phyloP scores from a whole-genome alignment of 345 rosid species.

The Lumnitzera racemosa region DNA sequence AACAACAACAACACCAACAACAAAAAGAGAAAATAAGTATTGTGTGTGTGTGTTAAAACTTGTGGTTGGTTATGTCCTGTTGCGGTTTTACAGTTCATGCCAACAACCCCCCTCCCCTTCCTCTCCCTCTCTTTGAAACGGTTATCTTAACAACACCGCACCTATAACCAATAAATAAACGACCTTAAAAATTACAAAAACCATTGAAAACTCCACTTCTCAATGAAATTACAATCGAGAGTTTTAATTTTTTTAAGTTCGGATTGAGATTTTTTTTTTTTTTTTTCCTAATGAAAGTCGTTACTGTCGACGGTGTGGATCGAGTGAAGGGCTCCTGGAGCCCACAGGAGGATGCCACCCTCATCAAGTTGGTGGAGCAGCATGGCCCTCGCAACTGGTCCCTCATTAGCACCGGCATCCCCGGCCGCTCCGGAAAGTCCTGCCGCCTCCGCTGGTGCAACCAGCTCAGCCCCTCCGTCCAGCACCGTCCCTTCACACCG shows the following conservation, averaged over 20 bases:
- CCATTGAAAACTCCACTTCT: not conserved
- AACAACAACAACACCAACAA: not conserved
- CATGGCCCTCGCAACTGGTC: conserved; percentile 73
- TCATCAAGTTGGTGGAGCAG: conserved; percentile 36
- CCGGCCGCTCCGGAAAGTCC: conserved; percentile 63
- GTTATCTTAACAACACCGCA: conserved; percentile 8
- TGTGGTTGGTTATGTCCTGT: conserved; percentile 16
- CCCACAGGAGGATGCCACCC: conserved; percentile 46
- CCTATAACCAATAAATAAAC: not conserved
- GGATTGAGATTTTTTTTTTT: not conserved
- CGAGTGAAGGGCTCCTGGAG: conserved; percentile 59
- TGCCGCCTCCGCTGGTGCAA: conserved; percentile 69
- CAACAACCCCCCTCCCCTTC: conserved; percentile 18
- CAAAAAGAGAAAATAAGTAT: not conserved
- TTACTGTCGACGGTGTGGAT: conserved; percentile 10
- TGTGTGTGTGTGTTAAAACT: not conserved
- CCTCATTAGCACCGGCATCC: conserved; percentile 45
- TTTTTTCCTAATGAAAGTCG: not conserved
- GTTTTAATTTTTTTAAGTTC: too few species aligned
- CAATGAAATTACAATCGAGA: too few species aligned
- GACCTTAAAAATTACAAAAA: not conserved
- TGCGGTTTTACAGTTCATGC: conserved; percentile 52
- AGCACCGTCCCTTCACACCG: conserved; percentile 56
- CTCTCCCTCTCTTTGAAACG: conserved; percentile 7
- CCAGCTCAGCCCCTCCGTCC: conserved; percentile 59